These are phyloP conservation scores for Ganoderma boninense DNA, from an alignment of 1,284 basidiomycete genomes.

Conservation along the genomic window DNA sequence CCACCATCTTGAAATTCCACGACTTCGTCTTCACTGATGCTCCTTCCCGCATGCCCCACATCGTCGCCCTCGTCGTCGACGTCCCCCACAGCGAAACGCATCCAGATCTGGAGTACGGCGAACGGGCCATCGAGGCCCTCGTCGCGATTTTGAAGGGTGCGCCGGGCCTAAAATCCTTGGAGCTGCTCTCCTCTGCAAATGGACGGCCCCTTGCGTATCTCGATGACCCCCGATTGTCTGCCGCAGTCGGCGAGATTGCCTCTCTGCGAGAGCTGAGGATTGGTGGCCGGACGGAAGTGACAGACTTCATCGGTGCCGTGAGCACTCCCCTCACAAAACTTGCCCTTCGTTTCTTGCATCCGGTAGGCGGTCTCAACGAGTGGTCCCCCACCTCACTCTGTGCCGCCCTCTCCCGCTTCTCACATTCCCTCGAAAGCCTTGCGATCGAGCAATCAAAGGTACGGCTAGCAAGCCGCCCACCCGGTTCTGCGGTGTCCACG, in stretches of 20 bases:
- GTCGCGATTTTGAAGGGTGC: neutral
- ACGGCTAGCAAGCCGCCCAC: neutral
- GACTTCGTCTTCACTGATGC: neutral
- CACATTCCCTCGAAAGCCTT: neutral
- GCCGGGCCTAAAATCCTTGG: neutral
- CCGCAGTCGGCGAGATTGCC: neutral
- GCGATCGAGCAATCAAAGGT: neutral
- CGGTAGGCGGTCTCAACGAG: neutral
- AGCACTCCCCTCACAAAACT: neutral
- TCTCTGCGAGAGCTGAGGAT: neutral
- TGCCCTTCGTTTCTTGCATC: neutral
- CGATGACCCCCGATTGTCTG: neutral
- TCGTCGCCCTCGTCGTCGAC: neutral
- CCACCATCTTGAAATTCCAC: neutral
- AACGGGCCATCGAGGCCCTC: neutral
- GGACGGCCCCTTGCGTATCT: neutral
- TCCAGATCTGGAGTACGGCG: neutral
- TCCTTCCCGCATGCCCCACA: neutral
- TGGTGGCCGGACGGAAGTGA: neutral
- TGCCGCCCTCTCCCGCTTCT: neutral
- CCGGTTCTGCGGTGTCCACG: neutral
- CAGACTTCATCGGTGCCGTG: neutral
- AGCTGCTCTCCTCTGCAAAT: neutral
- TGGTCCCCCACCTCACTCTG: neutral
- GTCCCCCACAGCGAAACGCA: neutral